These are phyloP conservation scores for Vararia minispora DNA, from an alignment of 768 basidiomycete genomes.

Conservation along the genomic window DNA sequence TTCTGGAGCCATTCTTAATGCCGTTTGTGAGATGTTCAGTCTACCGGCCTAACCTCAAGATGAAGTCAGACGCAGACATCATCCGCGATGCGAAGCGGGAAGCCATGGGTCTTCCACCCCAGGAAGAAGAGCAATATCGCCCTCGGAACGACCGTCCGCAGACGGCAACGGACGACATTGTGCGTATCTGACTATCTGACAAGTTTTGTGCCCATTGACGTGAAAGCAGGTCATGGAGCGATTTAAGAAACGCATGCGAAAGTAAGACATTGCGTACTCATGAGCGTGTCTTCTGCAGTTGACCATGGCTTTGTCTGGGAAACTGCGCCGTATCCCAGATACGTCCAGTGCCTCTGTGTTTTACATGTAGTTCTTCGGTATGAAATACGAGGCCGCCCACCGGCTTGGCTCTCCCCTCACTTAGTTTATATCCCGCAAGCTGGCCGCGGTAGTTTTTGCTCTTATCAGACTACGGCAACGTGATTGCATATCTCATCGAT, in stretches of 20 bases:
- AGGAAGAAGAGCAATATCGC: slow-evolving; percentile 29
- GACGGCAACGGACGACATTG: slow-evolving; percentile 87
- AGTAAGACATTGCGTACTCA: slow-evolving; percentile 30
- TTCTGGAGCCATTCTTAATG: slow-evolving; percentile 3
- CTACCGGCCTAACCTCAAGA: slow-evolving; percentile 71
- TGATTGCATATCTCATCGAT: no score
- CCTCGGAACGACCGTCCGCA: slow-evolving; percentile 48
- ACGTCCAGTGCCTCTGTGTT: no score
- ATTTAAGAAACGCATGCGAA: slow-evolving; percentile 94
- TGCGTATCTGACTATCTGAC: slow-evolving; percentile 26
- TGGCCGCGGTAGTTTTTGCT: no score
- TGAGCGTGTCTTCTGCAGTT: neutral
- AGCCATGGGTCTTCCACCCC: slow-evolving; percentile 67
- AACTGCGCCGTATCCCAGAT: no score
- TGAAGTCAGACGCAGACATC: slow-evolving; percentile 83
- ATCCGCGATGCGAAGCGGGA: slow-evolving; percentile 80
- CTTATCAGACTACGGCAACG: no score
- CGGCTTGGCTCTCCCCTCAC: no score
- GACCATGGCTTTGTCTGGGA: no score
- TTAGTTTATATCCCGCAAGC: no score
- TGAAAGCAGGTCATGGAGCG: slow-evolving; percentile 78
- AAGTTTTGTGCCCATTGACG: neutral
- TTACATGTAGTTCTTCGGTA: no score
- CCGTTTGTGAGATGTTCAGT: no score
- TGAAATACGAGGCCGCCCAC: no score